A percentile compares a stretch with the other conserved stretches of the same genome.
Conservation (phyloP, 108 stramenopile species). For the Cyclotella kingstonii region DNA sequence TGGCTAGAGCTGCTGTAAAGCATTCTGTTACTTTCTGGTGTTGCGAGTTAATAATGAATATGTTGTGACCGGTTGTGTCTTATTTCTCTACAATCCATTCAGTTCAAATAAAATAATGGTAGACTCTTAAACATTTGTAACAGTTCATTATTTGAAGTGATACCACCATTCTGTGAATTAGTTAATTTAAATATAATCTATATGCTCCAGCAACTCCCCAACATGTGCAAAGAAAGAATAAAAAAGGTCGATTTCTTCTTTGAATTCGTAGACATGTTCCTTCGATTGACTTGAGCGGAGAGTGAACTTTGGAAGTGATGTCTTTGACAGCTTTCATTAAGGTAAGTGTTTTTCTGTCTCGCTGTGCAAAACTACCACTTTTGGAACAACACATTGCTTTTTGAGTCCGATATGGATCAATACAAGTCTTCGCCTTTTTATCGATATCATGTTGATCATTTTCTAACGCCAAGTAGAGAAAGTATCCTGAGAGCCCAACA, state of each 20-base stretch:
- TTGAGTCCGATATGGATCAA: not conserved
- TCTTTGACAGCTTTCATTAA: not conserved
- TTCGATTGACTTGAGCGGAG: not conserved
- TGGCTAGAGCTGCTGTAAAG: conserved; percentile 61
- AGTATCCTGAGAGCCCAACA: conserved; percentile 63
- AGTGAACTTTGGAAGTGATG: not conserved
- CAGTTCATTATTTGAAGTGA: not conserved
- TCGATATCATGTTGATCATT: conserved; percentile 16
- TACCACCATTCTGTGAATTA: no score
- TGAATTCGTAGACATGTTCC: not conserved
- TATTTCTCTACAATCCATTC: not conserved
- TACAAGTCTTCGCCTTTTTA: not conserved
- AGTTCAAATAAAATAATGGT: no score
- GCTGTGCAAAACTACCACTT: not conserved
- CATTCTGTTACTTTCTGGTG: conserved; percentile 63
- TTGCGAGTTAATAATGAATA: conserved; percentile 34
- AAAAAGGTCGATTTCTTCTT: conserved; percentile 27
- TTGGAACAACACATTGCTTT: not conserved
- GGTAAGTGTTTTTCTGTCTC: not conserved
- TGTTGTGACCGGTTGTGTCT: conserved; percentile 1
- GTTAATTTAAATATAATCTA: conserved; percentile 58
- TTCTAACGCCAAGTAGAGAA: conserved; percentile 53
- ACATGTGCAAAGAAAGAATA: conserved; percentile 31
- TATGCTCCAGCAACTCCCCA: conserved; percentile 63
- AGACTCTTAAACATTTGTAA: no score